Evolutionary conservation across 2,329 filamentous ascomycete genomes (phyloP).

Genomic region (Remersonia thermophila): DNA sequence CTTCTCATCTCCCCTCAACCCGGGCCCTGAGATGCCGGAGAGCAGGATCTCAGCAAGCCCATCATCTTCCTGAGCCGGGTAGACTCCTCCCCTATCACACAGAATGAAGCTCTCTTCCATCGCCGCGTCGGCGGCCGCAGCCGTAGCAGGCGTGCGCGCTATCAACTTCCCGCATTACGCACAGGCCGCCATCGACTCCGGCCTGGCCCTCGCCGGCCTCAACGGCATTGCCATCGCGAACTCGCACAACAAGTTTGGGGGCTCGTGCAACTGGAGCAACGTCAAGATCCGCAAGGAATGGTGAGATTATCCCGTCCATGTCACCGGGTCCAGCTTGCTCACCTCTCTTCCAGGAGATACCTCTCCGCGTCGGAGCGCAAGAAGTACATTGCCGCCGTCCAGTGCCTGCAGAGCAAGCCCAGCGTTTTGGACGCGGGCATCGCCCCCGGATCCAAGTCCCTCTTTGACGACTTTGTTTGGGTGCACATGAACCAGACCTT

Average conservation of each 20-base stretch:
- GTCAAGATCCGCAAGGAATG: slow-evolving; percentile 15
- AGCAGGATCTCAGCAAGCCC: too few relatives aligned
- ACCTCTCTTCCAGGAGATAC: background rate
- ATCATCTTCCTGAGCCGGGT: too few relatives aligned
- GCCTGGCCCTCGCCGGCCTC: slow-evolving; percentile 10
- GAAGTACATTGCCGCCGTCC: slow-evolving; percentile 13
- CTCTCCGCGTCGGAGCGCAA: slow-evolving; percentile 5
- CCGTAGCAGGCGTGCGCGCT: slow-evolving; percentile 1
- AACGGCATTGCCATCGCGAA: slow-evolving; percentile 10
- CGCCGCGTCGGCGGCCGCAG: slow-evolving; percentile 1
- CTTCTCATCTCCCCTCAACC: too few relatives aligned
- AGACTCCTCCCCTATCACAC: slow-evolving; percentile 1
- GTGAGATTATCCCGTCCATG: slow-evolving; percentile 6
- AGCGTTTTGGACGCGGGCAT: slow-evolving; percentile 5
- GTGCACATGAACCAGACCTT: slow-evolving; percentile 13
- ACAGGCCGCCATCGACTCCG: slow-evolving; percentile 11
- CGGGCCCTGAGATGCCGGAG: too few relatives aligned
- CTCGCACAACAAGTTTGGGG: slow-evolving; percentile 5
- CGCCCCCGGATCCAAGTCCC: slow-evolving; percentile 6
- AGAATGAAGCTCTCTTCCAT: slow-evolving; percentile 2
- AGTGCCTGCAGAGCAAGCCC: slow-evolving; percentile 12
- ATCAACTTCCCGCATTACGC: slow-evolving; percentile 6
- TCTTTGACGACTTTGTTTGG: slow-evolving; percentile 16
- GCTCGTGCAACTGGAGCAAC: slow-evolving; percentile 9
- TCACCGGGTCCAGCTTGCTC: too few relatives aligned